phyloP scores from a whole-genome alignment of 2,329 filamentous ascomycete species.

The Orbilia javanica region DNA sequence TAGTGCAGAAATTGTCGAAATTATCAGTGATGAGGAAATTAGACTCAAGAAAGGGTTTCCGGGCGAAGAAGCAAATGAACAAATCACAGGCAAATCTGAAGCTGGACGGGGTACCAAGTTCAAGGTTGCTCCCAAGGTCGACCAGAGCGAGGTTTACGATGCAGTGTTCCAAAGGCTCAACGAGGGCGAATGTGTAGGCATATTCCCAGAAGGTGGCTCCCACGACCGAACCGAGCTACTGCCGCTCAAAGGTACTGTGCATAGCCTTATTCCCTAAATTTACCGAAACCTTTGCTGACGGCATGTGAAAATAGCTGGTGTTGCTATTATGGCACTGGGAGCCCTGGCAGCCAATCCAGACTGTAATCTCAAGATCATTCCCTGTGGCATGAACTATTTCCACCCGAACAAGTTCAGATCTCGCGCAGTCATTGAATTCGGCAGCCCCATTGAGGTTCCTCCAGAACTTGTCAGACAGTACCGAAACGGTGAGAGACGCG shows the following conservation, averaged over 20 bases:
- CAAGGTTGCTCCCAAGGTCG: conserved; percentile 90
- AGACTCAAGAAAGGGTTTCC: conserved; percentile 89
- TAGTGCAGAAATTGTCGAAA: conserved; percentile 85
- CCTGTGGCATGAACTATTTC: conserved; percentile 99
- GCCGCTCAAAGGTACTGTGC: conserved; percentile 77
- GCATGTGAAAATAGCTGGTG: conserved; percentile 74
- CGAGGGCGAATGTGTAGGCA: conserved; percentile 88
- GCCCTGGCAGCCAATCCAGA: conserved; percentile 86
- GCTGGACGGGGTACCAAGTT: conserved; percentile 83
- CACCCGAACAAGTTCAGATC: conserved; percentile 98
- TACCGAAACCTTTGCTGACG: conserved; percentile 29
- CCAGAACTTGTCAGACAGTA: conserved; percentile 86
- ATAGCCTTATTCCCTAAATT: conserved; percentile 1
- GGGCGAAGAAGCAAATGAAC: conserved; percentile 78
- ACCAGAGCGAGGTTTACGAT: conserved; percentile 93
- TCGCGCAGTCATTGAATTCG: conserved; percentile 94
- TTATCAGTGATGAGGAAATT: conserved; percentile 83
- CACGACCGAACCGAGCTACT: conserved; percentile 93
- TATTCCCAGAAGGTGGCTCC: conserved; percentile 96
- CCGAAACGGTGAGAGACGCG: conserved; percentile 82
- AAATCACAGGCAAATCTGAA: conserved; percentile 82
- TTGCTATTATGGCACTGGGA: conserved; percentile 97
- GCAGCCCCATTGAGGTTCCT: conserved; percentile 86
- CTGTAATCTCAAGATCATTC: conserved; percentile 92
- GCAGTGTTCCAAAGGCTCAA: conserved; percentile 88